Base-by-base conservation (phyloP, 176 grass and related monocot species). In the Oryza longistaminata region DNA sequence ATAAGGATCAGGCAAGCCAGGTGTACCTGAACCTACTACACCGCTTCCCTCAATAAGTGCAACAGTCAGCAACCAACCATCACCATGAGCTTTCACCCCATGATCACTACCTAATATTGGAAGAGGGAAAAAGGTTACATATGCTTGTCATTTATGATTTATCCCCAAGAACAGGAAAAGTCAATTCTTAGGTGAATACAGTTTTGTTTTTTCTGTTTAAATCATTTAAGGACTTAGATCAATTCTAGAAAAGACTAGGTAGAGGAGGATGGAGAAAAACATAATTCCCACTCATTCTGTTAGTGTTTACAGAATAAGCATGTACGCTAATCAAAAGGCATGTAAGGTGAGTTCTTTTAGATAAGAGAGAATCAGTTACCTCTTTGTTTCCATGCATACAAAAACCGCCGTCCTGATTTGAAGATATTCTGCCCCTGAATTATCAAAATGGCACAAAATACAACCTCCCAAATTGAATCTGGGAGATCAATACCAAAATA, bases 51-150 rank as follows among this genome's bases (percentile, higher is more conserved):
- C 96, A 62, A 98, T 91, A 88, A 98, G 90, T 64, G 93, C 96
- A 90, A 95, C 81, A 80, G 93, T 98, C 84, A 98, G 83, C 83
- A 98, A 88, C 96, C 96, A 98, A 71, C 93, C 96, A 70, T 95
- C 91, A 43, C 96, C 96, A 77, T 93, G 89, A 92, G 96, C 96
- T 90, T 89, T 95, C 73, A 98, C 48, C 19, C 95, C 95, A 92
- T 98, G 95, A 66, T 98, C 95, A 85, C 89, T 93, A 42, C 93
- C 95, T 98, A 85, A 90, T 64, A 73, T 68, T 74, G 37, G 61
- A 74, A 83, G 37, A 77, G 70, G 17, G 39, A 61, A 84, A 82
- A 15, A 69, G 66, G 43, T 73, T 82, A 58, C 2, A 77, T 78
- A 21, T 67, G 42, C 13, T 66, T 66, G 65, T 74, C 22, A 15